Base-by-base conservation (phyloP, 2,329 filamentous ascomycete genomes). In the Cladosporium sp. region DNA sequence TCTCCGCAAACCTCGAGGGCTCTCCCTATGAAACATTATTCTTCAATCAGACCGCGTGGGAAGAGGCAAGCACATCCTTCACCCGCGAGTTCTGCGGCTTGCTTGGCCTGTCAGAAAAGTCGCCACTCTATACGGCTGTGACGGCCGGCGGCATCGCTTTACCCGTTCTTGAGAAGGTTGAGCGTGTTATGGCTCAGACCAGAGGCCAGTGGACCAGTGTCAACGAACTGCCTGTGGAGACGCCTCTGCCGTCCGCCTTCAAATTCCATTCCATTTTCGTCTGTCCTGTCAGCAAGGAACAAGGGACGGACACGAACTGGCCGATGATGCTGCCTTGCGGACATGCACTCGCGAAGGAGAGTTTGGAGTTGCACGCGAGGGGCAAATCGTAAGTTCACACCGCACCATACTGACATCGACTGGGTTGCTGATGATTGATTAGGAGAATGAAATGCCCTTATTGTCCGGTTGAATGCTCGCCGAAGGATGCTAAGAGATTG, bases 321-420 rank as follows among this genome's bases (percentile, higher is more conserved):
- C 91, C 94, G 1, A 95, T 97, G 89, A 94, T 97, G 83, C 86
- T 99, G 69, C 89, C 90, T 0, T 99, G 94, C 69, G 93, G 94
- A 5, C 94, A 99, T 75, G 93, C 97, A 53, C 87, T 99, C 59
- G 92, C 91, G 17, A 83, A 86, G 62, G 92, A 97, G 68, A 91
- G 88, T 34, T 76, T 99, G 51, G 84, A 88, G 60, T 86, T 86
- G 68, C 80, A 97, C 40, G 86, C 86, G 56, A 96, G 95, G 74
- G 87, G 88, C 0, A 82, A 71, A 61, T 44, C 51, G 51, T 45
- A n/a, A 54, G 51, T 54, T 35, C 4, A 8, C 3, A 22, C 1
- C 10, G 17, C 13, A n/a, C 6, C 24, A 45, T 28, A 28, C 8
- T 28, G n/a, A 3, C 7, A 4, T 24, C 1, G 2, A 15, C 3